phyloP scores from a whole-genome alignment of 495 filamentous ascomycete genomes.

The Penicillium odoratum region DNA sequence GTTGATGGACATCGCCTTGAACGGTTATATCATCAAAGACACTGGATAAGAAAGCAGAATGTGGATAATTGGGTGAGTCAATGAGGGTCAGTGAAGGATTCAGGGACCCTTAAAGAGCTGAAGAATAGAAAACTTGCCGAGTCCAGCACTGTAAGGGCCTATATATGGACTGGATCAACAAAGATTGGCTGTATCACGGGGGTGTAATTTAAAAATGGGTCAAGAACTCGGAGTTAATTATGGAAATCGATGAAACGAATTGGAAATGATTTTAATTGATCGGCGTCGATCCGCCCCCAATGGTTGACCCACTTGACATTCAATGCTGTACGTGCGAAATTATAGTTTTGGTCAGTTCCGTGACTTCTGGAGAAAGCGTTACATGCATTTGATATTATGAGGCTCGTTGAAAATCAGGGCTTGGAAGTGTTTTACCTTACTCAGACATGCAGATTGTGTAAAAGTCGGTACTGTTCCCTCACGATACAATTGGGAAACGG shows the following conservation, averaged over 20 bases:
- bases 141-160: background rate
- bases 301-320: background rate
- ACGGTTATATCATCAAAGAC: background rate
- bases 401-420: background rate
- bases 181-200: constrained; percentile 9
- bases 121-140: constrained; percentile 2
- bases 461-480: background rate
- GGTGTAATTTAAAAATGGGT: constrained; percentile 15
- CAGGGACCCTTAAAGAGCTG: constrained; percentile 2
- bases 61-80: background rate
- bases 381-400: background rate
- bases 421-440: background rate
- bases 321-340: no score
- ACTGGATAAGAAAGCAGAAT: background rate
- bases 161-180: constrained; percentile 14
- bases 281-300: constrained; percentile 6
- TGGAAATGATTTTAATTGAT: background rate
- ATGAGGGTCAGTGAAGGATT: background rate
- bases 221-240: background rate
- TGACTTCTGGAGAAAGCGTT: background rate
- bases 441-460: background rate
- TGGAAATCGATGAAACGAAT: background rate
- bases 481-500: constrained; percentile 4
- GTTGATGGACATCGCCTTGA: constrained; percentile 9
- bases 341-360: background rate